Percentiles rank a stretch among this genome's conserved stretches.
These are phyloP conservation scores for Botrytis porri DNA, from an alignment of 2,329 filamentous ascomycete genomes.

Conservation along the genomic window DNA sequence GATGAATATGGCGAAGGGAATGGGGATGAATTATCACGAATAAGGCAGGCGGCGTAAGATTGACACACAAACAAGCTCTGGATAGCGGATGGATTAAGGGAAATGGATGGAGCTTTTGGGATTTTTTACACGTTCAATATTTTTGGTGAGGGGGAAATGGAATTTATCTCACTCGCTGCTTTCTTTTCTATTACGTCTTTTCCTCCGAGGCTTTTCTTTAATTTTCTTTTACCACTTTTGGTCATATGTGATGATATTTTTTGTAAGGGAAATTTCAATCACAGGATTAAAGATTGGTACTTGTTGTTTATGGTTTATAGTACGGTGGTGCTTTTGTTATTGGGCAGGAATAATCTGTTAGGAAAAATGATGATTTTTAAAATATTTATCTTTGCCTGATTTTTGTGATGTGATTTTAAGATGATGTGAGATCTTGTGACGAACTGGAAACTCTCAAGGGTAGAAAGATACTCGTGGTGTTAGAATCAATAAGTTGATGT, in stretches of 20 bases:
- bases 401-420: background rate
- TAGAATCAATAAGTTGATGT: too few species aligned
- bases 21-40: slow-evolving; percentile 20
- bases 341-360: background rate
- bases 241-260: slow-evolving; percentile 15
- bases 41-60: slow-evolving; percentile 34
- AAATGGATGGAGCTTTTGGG: slow-evolving; percentile 28
- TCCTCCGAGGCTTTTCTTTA: background rate
- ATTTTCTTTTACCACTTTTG: background rate
- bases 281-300: background rate
- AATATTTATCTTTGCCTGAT: background rate
- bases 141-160: background rate
- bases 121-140: slow-evolving; percentile 17
- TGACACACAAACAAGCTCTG: slow-evolving; percentile 33
- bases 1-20: slow-evolving; percentile 18
- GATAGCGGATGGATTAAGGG: slow-evolving; percentile 26
- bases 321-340: slow-evolving; percentile 6
- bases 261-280: background rate
- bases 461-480: background rate
- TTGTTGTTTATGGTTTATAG: background rate
- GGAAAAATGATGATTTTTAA: slow-evolving; percentile 9
- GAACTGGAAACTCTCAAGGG: too few species aligned
- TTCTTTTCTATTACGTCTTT: background rate
- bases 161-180: slow-evolving; percentile 16
- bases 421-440: background rate